Percentiles rank a stretch among this genome's conserved stretches.
Conservation (phyloP, 2,329 filamentous ascomycete genomes). For the Paecilomyces niveus region DNA sequence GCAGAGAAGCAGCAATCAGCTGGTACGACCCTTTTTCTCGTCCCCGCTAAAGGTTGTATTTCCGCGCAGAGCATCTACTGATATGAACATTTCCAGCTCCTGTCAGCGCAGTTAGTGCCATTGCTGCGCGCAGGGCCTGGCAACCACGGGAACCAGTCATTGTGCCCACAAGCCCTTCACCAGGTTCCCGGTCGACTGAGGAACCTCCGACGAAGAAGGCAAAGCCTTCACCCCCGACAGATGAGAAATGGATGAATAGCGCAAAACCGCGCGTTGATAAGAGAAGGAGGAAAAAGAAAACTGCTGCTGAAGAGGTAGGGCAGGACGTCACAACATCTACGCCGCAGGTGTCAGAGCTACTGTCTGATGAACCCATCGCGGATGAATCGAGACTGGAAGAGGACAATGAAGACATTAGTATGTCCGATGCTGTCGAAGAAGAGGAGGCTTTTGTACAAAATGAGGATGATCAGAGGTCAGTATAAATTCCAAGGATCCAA, state of each 20-base stretch:
- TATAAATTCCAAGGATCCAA: not conserved
- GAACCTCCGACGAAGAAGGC: conserved; percentile 30
- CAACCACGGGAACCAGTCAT: conserved; percentile 24
- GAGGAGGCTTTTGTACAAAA: conserved; percentile 16
- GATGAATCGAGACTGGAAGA: conserved; percentile 9
- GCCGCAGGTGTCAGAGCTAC: not conserved
- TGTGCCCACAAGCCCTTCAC: conserved; percentile 11
- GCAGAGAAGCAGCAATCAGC: conserved; percentile 28
- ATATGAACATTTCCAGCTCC: conserved; percentile 18
- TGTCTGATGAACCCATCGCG: conserved; percentile 8
- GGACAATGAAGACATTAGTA: not conserved
- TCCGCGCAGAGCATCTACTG: not conserved
- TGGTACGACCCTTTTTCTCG: conserved; percentile 15
- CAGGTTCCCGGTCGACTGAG: conserved; percentile 9
- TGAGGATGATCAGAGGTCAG: conserved; percentile 19
- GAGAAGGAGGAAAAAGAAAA: conserved; percentile 7
- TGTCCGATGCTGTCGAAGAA: conserved; percentile 7
- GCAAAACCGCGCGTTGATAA: not conserved
- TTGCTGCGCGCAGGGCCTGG: conserved; percentile 36
- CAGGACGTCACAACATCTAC: conserved; percentile 8
- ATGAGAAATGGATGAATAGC: conserved; percentile 7
- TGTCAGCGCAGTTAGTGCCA: conserved; percentile 25
- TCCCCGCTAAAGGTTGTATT: not conserved
- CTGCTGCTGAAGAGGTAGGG: conserved; percentile 14
- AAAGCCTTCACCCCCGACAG: conserved; percentile 20